phyloP scores from a whole-genome alignment of 192 early-diverging fungal species.

The Coemansia sp. region DNA sequence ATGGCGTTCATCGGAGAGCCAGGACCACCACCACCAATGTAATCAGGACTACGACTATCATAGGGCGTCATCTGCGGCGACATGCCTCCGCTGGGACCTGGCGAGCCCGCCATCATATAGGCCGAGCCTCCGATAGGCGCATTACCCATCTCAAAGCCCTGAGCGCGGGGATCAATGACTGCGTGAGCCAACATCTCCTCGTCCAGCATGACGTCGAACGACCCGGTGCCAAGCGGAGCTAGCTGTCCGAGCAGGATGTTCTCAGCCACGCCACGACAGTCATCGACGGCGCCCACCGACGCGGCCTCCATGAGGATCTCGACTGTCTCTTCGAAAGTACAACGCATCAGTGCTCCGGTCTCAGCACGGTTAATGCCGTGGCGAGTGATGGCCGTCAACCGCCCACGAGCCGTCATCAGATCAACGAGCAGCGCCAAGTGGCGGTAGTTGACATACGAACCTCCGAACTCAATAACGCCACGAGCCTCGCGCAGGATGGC shows the following conservation, averaged over 20 bases:
- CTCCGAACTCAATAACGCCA: slow-evolving; percentile 92
- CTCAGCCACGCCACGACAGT: slow-evolving; percentile 95
- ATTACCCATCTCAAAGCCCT: slow-evolving; percentile 59
- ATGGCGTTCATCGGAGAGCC: slow-evolving; percentile 74
- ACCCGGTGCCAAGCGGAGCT: slow-evolving; percentile 93
- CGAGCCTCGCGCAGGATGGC: slow-evolving; percentile 89
- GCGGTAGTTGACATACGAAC: slow-evolving; percentile 98
- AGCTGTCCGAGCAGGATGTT: slow-evolving; percentile 98
- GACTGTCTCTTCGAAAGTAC: slow-evolving; percentile 98
- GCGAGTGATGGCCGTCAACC: slow-evolving; percentile 95
- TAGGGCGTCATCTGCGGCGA: slow-evolving; percentile 84
- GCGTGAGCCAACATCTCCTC: slow-evolving; percentile 85
- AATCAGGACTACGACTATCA: slow-evolving; percentile 69
- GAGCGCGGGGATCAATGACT: slow-evolving; percentile 58
- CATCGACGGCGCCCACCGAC: slow-evolving; percentile 86
- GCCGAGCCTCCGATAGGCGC: slow-evolving; percentile 57
- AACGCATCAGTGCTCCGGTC: slow-evolving; percentile 90
- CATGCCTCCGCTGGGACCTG: slow-evolving; percentile 64
- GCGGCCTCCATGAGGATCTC: slow-evolving; percentile 98
- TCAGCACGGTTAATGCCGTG: slow-evolving; percentile 98
- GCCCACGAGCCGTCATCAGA: slow-evolving; percentile 93
- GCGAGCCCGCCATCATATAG: slow-evolving; percentile 57
- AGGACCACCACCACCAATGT: slow-evolving; percentile 61
- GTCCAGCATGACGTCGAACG: slow-evolving; percentile 92
- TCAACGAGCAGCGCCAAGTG: slow-evolving; percentile 95